phyloP scores from a whole-genome alignment of 2,329 filamentous ascomycete genomes.

The Trichoderma lentiforme region DNA sequence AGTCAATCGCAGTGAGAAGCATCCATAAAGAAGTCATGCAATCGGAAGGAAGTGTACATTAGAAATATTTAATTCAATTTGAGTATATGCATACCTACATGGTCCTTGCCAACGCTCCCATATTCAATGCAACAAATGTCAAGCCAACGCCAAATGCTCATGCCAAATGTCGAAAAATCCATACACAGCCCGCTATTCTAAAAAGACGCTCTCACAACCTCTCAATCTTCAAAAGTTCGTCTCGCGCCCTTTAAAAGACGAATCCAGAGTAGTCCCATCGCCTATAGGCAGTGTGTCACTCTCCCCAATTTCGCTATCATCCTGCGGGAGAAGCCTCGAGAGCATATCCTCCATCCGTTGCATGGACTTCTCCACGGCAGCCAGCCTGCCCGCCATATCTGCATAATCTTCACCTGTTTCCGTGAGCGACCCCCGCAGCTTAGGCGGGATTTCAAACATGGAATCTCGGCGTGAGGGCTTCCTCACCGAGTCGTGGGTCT shows the following conservation, averaged over 20 bases:
- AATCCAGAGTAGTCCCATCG: constrained; percentile 30
- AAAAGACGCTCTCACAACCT: no score
- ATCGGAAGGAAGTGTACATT: no score
- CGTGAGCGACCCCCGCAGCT: constrained; percentile 48
- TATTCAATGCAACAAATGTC: neutral
- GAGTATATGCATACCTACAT: neutral
- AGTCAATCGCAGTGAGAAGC: neutral
- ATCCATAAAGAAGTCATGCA: neutral
- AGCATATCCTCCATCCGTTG: constrained; percentile 49
- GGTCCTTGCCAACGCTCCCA: neutral
- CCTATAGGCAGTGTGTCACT: constrained; percentile 2
- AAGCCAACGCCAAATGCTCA: neutral
- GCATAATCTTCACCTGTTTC: constrained; percentile 43
- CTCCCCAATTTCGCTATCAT: neutral
- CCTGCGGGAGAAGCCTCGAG: constrained; percentile 34
- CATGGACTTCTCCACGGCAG: constrained; percentile 49
- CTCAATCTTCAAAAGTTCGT: neutral
- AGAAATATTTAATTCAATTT: neutral
- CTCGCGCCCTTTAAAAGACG: constrained; percentile 26
- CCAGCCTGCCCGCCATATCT: constrained; percentile 44
- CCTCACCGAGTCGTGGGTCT: constrained; percentile 25
- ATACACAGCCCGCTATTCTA: neutral
- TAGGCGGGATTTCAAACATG: constrained; percentile 49
- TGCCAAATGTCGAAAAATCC: neutral
- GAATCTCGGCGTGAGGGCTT: constrained; percentile 51